phyloP scores from a whole-genome alignment of 2,329 filamentous ascomycete genomes.

The Diaporthe destruens region DNA sequence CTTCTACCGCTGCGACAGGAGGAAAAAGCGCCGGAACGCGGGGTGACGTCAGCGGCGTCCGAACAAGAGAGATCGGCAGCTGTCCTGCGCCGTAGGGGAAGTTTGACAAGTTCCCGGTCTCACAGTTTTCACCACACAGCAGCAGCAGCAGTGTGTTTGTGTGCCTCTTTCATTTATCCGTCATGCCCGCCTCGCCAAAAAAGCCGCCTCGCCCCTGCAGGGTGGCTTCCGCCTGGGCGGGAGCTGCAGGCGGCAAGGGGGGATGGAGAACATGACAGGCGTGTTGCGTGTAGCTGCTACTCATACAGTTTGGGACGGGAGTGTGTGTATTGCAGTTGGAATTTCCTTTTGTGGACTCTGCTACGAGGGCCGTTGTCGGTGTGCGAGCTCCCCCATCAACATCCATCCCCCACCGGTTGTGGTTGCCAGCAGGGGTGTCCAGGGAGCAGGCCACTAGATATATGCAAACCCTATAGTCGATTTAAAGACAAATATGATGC shows the following conservation, averaged over 20 bases:
- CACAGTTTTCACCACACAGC: neutral
- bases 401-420: neutral
- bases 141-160: neutral
- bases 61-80: slow-evolving; percentile 11
- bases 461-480: slow-evolving; percentile 23
- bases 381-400: neutral
- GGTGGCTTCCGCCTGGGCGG: neutral
- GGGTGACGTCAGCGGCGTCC: slow-evolving; percentile 32
- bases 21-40: slow-evolving; percentile 18
- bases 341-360: slow-evolving; percentile 9
- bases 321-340: neutral
- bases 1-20: neutral
- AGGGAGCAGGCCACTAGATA: slow-evolving; percentile 8
- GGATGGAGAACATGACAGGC: too few species aligned
- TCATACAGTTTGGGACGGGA: neutral
- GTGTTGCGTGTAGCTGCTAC: neutral
- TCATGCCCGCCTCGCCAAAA: neutral
- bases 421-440: neutral
- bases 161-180: neutral
- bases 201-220: slow-evolving; percentile 6
- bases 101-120: neutral
- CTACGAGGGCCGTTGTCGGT: neutral
- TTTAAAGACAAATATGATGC: slow-evolving; percentile 9
- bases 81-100: neutral
- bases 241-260: neutral